phyloP scores from a whole-genome alignment of 2,329 filamentous ascomycete species.

The Tolypocladium guangdongense region DNA sequence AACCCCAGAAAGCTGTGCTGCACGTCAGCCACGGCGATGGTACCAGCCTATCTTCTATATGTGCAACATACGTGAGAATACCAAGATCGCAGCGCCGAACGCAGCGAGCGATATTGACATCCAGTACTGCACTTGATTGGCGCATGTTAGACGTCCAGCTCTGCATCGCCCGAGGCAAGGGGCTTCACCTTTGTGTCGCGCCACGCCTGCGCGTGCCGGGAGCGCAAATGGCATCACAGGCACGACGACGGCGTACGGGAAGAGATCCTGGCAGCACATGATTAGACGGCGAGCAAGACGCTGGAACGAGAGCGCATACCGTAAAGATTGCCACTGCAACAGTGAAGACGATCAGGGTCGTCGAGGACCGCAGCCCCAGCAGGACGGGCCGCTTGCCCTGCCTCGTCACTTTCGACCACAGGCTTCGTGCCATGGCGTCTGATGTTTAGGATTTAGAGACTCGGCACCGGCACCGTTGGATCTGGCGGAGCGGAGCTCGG shows the following conservation, averaged over 20 bases:
- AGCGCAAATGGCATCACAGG: slow-evolving; percentile 22
- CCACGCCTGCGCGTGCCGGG: slow-evolving; percentile 13
- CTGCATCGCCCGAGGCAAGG: neutral
- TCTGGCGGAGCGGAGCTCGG: neutral
- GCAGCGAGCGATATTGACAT: slow-evolving; percentile 23
- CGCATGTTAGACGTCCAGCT: neutral
- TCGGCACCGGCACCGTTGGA: neutral
- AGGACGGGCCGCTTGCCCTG: slow-evolving; percentile 14
- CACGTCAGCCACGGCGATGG: neutral
- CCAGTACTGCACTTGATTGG: slow-evolving; percentile 19
- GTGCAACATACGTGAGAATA: slow-evolving; percentile 16
- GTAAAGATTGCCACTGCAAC: slow-evolving; percentile 24
- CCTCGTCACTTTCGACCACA: slow-evolving; percentile 6
- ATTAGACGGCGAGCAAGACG: neutral
- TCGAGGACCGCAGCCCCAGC: slow-evolving; percentile 19
- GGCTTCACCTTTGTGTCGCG: slow-evolving; percentile 8
- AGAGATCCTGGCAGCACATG: slow-evolving; percentile 17
- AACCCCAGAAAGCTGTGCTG: slow-evolving; percentile 22
- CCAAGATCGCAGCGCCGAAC: slow-evolving; percentile 19
- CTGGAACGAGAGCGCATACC: slow-evolving; percentile 7
- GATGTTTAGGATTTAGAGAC: neutral
- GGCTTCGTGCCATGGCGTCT: slow-evolving; percentile 8
- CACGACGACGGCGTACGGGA: slow-evolving; percentile 23
- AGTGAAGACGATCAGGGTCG: slow-evolving; percentile 19
- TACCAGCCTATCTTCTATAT: neutral